A percentile compares a stretch with the other conserved stretches of the same genome.
These are phyloP conservation scores for Alternaria dauci DNA, from an alignment of 2,329 filamentous ascomycete genomes.

Conservation along the genomic window DNA sequence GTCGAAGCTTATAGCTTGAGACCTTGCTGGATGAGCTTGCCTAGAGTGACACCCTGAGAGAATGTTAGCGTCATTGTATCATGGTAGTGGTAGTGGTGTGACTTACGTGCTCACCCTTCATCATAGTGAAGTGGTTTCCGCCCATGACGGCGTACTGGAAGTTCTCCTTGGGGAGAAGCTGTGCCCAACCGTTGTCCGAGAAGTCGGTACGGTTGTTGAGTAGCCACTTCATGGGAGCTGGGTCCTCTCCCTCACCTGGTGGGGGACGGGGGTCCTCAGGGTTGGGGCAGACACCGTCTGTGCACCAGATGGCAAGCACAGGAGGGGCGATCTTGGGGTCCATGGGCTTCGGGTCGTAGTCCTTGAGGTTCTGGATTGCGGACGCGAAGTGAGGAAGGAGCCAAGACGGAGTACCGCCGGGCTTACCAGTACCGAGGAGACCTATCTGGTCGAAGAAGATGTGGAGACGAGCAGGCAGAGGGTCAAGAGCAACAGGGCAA, in stretches of 20 bases:
- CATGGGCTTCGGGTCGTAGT: slow-evolving; percentile 72
- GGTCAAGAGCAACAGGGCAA: slow-evolving; percentile 61
- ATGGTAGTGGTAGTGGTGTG: background rate
- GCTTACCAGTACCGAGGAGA: slow-evolving; percentile 70
- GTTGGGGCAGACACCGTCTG: slow-evolving; percentile 74
- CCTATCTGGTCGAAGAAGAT: slow-evolving; percentile 77
- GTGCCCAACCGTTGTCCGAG: slow-evolving; percentile 73
- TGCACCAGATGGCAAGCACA: slow-evolving; percentile 74
- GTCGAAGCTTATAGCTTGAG: slow-evolving; percentile 41
- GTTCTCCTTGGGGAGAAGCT: slow-evolving; percentile 68
- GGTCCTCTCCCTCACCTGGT: slow-evolving; percentile 65
- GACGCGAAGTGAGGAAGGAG: slow-evolving; percentile 76
- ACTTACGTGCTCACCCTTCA: slow-evolving; percentile 67
- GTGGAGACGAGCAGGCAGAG: slow-evolving; percentile 66
- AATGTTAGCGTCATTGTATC: slow-evolving; percentile 33
- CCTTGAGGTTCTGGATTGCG: slow-evolving; percentile 72
- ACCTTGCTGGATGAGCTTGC: slow-evolving; percentile 56
- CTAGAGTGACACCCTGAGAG: slow-evolving; percentile 49
- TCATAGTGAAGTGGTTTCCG: slow-evolving; percentile 80
- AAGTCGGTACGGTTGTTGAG: slow-evolving; percentile 78
- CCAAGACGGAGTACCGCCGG: slow-evolving; percentile 72
- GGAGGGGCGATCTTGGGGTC: slow-evolving; percentile 66
- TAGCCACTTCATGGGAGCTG: slow-evolving; percentile 68
- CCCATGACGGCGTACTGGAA: slow-evolving; percentile 73
- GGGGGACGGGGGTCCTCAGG: slow-evolving; percentile 72